phyloP scores from a whole-genome alignment of 768 basidiomycete genomes.

The Tricholoma flavovirens region DNA sequence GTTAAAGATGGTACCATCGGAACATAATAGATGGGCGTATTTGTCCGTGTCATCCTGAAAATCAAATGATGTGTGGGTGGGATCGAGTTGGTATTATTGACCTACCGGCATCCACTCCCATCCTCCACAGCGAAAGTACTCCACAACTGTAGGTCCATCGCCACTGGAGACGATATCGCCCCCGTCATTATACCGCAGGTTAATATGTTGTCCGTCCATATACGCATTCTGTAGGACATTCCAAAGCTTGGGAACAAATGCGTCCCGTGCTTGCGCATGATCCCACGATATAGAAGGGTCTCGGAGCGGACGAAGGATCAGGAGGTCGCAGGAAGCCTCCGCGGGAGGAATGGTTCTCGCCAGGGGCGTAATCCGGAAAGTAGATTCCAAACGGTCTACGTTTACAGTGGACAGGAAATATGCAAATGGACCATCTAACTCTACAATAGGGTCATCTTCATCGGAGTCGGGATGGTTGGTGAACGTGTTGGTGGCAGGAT shows the following conservation, averaged over 20 bases:
- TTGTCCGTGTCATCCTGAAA: conserved; percentile 54
- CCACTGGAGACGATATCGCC: conserved; percentile 38
- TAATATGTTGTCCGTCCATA: conserved; percentile 64
- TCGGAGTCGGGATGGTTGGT: conserved; percentile 31
- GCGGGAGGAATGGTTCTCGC: conserved; percentile 39
- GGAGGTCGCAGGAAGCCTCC: conserved; percentile 57
- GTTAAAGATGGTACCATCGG: conserved; percentile 68
- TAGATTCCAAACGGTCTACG: conserved; percentile 80
- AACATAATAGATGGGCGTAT: conserved; percentile 67
- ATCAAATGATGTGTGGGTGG: conserved; percentile 1
- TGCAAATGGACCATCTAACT: conserved; percentile 70
- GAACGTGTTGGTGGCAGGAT: conserved; percentile 45
- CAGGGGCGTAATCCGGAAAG: conserved; percentile 73
- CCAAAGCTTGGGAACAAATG: conserved; percentile 50
- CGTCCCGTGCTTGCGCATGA: conserved; percentile 34
- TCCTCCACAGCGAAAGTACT: conserved; percentile 71
- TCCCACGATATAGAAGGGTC: conserved; percentile 44
- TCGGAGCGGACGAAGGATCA: conserved; percentile 68
- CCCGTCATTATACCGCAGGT: conserved; percentile 46
- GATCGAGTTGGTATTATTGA: neutral
- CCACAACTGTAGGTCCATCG: conserved; percentile 54
- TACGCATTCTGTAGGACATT: conserved; percentile 67
- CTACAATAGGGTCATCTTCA: conserved; percentile 31
- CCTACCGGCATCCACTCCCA: conserved; percentile 85
- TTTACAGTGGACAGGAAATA: conserved; percentile 84